A percentile compares a stretch with the other conserved stretches of the same genome.
Evolutionary conservation across 345 rosid species (phyloP).

Genomic region (Brassica rapa): DNA sequence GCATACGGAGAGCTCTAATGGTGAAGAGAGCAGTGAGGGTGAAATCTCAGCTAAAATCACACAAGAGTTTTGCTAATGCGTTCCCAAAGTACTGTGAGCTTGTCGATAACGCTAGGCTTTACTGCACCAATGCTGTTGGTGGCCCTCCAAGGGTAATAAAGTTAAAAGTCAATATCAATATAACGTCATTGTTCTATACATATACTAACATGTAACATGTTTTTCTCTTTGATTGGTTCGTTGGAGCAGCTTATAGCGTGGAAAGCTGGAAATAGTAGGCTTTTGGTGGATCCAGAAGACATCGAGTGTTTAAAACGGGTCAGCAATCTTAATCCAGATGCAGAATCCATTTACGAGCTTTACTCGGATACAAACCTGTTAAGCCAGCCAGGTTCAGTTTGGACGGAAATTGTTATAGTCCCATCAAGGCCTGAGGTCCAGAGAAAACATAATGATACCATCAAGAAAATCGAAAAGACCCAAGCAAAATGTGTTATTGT

Average conservation of each 20-base stretch:
- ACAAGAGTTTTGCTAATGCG: slow-evolving; percentile 82
- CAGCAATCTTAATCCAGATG: slow-evolving; percentile 52
- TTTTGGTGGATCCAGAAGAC: slow-evolving; percentile 68
- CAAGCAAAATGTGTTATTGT: slow-evolving; percentile 13
- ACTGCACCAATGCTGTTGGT: slow-evolving; percentile 72
- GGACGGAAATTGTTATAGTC: slow-evolving; percentile 56
- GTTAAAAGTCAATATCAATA: neutral
- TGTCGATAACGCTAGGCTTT: slow-evolving; percentile 84
- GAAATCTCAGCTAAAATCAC: slow-evolving; percentile 76
- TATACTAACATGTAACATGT: slow-evolving; percentile 2
- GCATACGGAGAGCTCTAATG: slow-evolving; percentile 88
- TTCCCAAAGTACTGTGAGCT: slow-evolving; percentile 67
- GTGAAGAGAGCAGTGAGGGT: slow-evolving; percentile 84
- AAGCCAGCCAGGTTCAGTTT: slow-evolving; percentile 56
- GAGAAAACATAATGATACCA: slow-evolving; percentile 44
- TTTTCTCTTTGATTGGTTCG: neutral
- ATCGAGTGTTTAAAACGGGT: slow-evolving; percentile 51
- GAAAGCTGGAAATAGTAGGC: slow-evolving; percentile 68
- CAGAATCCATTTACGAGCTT: slow-evolving; percentile 71
- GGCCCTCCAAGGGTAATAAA: slow-evolving; percentile 68
- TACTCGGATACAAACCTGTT: slow-evolving; percentile 49
- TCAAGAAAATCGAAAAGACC: slow-evolving; percentile 52
- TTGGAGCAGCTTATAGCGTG: slow-evolving; percentile 67
- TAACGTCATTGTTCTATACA: neutral
- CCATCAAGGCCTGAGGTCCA: slow-evolving; percentile 52